Conservation (phyloP, 805 yeast genomes). For the Wickerhamomyces canadensis region DNA sequence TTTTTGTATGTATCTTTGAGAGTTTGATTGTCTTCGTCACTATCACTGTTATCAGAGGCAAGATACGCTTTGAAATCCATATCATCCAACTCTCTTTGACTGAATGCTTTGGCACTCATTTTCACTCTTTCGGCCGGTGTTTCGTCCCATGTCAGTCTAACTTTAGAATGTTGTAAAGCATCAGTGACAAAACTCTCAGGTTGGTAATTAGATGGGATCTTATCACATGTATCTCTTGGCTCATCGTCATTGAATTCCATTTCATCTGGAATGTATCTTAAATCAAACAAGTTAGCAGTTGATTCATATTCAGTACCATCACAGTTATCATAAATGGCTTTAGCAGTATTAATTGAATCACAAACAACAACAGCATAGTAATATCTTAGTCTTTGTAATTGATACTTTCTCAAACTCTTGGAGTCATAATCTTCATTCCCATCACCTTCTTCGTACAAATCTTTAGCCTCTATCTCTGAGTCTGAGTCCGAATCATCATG, state of each 20-base stretch:
- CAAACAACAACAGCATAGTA: constrained; percentile 89
- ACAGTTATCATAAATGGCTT: constrained; percentile 73
- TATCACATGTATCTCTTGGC: constrained; percentile 67
- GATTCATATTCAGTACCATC: constrained; percentile 96
- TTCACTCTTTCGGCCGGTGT: constrained; percentile 87
- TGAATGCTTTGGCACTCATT: constrained; percentile 73
- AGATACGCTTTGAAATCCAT: constrained; percentile 91
- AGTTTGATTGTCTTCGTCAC: constrained; percentile 22
- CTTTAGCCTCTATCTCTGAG: constrained; percentile 58
- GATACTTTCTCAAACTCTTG: constrained; percentile 80
- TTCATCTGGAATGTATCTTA: constrained; percentile 89
- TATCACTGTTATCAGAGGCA: constrained; percentile 70
- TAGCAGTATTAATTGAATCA: constrained; percentile 67
- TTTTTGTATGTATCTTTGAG: constrained; percentile 56
- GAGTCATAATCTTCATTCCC: constrained; percentile 83
- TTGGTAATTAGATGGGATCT: constrained; percentile 70
- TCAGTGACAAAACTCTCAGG: constrained; percentile 85
- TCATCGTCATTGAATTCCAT: constrained; percentile 79
- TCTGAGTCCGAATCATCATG: constrained; percentile 40
- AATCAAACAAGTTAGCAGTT: constrained; percentile 89
- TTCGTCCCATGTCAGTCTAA: constrained; percentile 96
- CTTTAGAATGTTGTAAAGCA: constrained; percentile 94
- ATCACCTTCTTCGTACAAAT: constrained; percentile 72
- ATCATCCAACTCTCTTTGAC: constrained; percentile 82
- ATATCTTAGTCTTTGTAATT: constrained; percentile 86